phyloP scores from a whole-genome alignment of 495 filamentous ascomycete genomes.

The Trichocladium antarcticum region DNA sequence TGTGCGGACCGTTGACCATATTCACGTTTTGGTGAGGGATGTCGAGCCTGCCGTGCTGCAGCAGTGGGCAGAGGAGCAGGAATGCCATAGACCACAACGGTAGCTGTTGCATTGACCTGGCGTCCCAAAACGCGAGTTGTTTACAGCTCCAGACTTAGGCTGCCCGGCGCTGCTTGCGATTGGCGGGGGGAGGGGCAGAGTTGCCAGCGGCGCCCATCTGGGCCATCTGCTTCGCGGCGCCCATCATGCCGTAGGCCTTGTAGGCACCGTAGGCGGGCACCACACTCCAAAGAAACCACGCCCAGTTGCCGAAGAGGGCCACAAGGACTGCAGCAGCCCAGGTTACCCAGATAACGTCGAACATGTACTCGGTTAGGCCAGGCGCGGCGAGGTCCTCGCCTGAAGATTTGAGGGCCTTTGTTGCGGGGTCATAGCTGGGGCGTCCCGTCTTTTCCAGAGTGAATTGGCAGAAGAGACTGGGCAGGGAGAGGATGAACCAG shows the following conservation, averaged over 20 bases:
- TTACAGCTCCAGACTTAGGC: conserved; percentile 14
- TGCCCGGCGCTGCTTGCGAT: conserved; percentile 41
- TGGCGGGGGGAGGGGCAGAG: conserved; percentile 21
- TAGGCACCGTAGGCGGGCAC: conserved; percentile 61
- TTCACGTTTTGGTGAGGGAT: conserved; percentile 51
- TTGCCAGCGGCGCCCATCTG: conserved; percentile 20
- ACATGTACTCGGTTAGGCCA: conserved; percentile 94
- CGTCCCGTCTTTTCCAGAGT: conserved; percentile 74
- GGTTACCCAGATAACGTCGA: conserved; percentile 89
- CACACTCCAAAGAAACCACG: conserved; percentile 62
- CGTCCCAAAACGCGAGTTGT: not conserved
- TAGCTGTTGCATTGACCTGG: conserved; percentile 1
- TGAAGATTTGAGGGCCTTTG: conserved; percentile 55
- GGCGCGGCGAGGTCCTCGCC: conserved; percentile 85
- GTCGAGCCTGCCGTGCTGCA: conserved; percentile 47
- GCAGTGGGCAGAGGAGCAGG: conserved; percentile 46
- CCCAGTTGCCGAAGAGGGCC: conserved; percentile 60
- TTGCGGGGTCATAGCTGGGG: conserved; percentile 52
- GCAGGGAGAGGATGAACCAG: conserved; percentile 62
- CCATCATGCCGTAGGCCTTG: conserved; percentile 55
- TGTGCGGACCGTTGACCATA: conserved; percentile 65
- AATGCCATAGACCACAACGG: conserved; percentile 22
- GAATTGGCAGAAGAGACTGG: conserved; percentile 66
- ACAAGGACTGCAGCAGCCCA: conserved; percentile 58
- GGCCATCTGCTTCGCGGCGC: conserved; percentile 55